phyloP scores from a whole-genome alignment of 176 grass and related monocot species.

The Thinopyrum elongatum region DNA sequence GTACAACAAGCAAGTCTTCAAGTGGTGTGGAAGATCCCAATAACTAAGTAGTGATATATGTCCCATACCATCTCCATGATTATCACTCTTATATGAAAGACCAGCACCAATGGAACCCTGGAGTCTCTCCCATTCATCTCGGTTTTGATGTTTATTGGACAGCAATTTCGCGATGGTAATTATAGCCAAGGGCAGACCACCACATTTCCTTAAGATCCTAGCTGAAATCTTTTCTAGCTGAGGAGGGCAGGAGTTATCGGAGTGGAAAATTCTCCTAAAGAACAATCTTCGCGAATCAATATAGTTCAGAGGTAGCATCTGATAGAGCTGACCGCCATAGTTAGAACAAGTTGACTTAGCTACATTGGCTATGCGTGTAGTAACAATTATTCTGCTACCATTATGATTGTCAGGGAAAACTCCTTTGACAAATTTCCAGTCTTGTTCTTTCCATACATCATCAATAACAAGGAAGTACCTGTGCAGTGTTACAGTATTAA shows the following conservation, averaged over 20 bases:
- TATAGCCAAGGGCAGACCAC: not conserved
- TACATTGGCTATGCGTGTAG: not conserved
- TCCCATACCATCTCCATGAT: too few species aligned
- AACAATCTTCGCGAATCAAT: not conserved
- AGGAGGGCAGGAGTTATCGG: not conserved
- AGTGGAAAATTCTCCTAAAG: not conserved
- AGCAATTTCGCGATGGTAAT: not conserved
- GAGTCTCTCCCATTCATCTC: conserved; percentile 1
- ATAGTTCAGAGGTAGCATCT: conserved; percentile 2
- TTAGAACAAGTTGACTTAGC: conserved; percentile 7
- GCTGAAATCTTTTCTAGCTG: not conserved
- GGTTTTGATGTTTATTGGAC: not conserved
- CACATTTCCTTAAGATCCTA: not conserved
- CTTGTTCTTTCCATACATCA: conserved; percentile 11
- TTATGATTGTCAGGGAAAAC: not conserved
- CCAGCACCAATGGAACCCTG: not conserved
- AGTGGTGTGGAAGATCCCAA: conserved; percentile 16
- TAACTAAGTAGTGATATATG: not conserved
- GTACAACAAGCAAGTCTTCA: conserved; percentile 7
- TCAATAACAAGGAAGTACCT: not conserved
- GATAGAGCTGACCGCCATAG: not conserved
- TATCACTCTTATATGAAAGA: not conserved
- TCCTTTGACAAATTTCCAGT: not conserved
- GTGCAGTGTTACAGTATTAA: not conserved
- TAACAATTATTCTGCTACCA: not conserved